Evolutionary conservation across 306 rosid species (phyloP).

Genomic region (Dryas octopetala): DNA sequence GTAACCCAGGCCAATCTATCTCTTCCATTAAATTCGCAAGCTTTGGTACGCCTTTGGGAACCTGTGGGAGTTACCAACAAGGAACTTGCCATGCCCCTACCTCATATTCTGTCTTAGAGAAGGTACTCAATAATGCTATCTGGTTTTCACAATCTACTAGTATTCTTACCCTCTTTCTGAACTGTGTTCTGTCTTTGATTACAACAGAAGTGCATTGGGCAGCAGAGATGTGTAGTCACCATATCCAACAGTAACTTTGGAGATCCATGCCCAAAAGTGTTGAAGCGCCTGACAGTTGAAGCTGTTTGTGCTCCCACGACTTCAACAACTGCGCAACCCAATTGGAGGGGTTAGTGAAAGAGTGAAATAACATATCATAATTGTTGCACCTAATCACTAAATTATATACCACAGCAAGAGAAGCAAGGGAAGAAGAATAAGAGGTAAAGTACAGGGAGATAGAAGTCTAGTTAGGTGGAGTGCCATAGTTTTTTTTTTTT

Average conservation of each 20-base stretch:
- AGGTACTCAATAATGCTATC: constrained; percentile 46
- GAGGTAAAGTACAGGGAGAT: constrained; percentile 29
- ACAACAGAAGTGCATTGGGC: constrained; percentile 81
- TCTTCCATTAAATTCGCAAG: constrained; percentile 94
- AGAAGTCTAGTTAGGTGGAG: constrained; percentile 36
- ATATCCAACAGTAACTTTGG: constrained; percentile 89
- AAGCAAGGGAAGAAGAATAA: constrained; percentile 32
- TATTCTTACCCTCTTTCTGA: not conserved
- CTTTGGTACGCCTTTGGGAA: constrained; percentile 93
- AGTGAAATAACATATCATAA: constrained; percentile 14
- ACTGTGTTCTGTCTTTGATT: constrained; percentile 25
- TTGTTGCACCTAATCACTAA: constrained; percentile 36
- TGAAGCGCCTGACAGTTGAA: constrained; percentile 91
- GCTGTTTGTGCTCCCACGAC: constrained; percentile 70
- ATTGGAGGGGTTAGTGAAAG: constrained; percentile 47
- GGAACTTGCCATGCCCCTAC: constrained; percentile 85
- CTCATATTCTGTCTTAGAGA: constrained; percentile 65
- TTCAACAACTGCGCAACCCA: constrained; percentile 26
- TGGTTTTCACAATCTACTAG: constrained; percentile 17
- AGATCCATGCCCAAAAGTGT: constrained; percentile 94
- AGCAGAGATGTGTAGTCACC: constrained; percentile 72
- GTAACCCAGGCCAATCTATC: constrained; percentile 72
- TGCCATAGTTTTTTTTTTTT: constrained; percentile 35
- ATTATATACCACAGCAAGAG: constrained; percentile 35
- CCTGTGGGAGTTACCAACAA: constrained; percentile 89